Conservation (phyloP, 768 basidiomycete species). For the Lactarius hatsudake region DNA sequence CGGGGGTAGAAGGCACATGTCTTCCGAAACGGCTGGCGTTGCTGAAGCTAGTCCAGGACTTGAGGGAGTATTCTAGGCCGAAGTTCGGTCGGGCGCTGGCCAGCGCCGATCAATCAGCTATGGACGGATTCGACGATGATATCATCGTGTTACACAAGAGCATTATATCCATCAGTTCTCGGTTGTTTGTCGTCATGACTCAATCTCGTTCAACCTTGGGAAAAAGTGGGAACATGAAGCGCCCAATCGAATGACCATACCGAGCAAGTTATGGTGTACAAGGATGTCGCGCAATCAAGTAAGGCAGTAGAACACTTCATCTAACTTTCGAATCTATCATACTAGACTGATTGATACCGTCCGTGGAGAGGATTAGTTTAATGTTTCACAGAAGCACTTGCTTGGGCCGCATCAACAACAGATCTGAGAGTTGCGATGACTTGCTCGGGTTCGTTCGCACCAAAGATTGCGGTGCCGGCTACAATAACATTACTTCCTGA, state of each 20-base stretch:
- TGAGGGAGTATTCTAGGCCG: background rate
- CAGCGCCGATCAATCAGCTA: background rate
- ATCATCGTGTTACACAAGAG: background rate
- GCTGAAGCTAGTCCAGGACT: background rate
- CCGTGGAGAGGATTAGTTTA: background rate
- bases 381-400: constrained; percentile 36
- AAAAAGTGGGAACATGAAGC: background rate
- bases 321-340: background rate
- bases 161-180: background rate
- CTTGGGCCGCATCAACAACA: constrained; percentile 66
- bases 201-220: background rate
- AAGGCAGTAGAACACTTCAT: background rate
- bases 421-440: constrained; percentile 75
- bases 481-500: constrained; percentile 97
- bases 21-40: background rate
- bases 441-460: constrained; percentile 68
- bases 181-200: background rate
- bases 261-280: no score
- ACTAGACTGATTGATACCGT: background rate
- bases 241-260: no score
- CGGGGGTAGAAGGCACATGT: background rate
- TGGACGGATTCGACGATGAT: background rate
- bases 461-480: constrained; percentile 94
- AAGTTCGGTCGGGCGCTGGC: background rate
- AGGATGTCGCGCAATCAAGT: no score